Base-by-base conservation (phyloP, 352 stramenopile genomes). In the Globisporangium apiculatum region DNA sequence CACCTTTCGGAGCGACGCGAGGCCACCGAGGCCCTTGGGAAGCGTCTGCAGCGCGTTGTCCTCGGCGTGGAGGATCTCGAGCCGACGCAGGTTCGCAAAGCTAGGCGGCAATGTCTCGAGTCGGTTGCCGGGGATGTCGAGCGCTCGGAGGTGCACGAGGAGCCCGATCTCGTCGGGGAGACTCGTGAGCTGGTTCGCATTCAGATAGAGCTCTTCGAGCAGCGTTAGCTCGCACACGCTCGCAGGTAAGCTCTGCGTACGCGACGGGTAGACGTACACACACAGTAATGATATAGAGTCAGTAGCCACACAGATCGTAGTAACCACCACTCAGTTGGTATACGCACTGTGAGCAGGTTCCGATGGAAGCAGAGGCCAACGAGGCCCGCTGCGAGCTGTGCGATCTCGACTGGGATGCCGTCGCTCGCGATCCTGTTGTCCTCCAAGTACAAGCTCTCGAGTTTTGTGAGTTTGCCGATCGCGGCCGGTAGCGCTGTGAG, bases 371-470 rank as follows among this genome's bases (percentile, higher is more conserved):
- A 92, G 46, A 96, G 72, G 0, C 86, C 84, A 7, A 73, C 68
- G 14, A 96, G 50, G 4, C 41, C 72, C n/a, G 60, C 47, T 5
- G 67, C 62, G 1, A 93, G 69, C 7, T 71, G 60, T 2, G 61
- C 66, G 41, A 96, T 71, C 15, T 62, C 60, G 15, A 75, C 56
- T 0, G 84, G 84, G 55, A 96, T 78, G 6, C 82, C 75, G 4
- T 73, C 66, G 8, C 60, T 66, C 17, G 77, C 87, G 48, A 95
- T 57, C 40, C 82, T 67, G 55, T 96, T 96, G 61, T 94, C 84
- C 73, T 96, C 86, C 36, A 96, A 65, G 36, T 94, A 95, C 12
- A 96, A 40, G 53, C 74, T 87, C 66, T 96, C 84, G 18, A 96
- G 73, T 18, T 83, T 70, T 7, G 65, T 54, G 0, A 92, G 66